These are phyloP conservation scores for Chimonanthus praecox DNA, from an alignment of 164 flowering plant species.

Conservation along the genomic window DNA sequence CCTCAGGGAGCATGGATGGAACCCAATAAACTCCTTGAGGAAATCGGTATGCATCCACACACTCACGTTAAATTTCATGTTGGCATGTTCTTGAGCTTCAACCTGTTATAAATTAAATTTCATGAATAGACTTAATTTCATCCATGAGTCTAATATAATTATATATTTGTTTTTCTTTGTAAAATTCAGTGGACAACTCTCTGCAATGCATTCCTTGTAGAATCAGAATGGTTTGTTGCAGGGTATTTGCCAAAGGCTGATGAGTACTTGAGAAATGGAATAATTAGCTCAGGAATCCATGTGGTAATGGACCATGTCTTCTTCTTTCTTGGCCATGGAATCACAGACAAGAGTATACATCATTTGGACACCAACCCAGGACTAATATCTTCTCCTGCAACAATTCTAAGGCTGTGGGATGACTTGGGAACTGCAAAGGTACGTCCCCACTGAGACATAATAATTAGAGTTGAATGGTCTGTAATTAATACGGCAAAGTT, in stretches of 20 bases:
- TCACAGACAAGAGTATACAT: not conserved
- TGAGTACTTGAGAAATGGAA: slow-evolving; percentile 26
- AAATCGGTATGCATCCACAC: slow-evolving; percentile 23
- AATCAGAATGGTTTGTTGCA: slow-evolving; percentile 26
- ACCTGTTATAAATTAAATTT: too few species aligned
- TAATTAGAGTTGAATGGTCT: too few species aligned
- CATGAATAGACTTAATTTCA: too few species aligned
- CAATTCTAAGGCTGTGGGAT: slow-evolving; percentile 32
- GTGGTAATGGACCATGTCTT: slow-evolving; percentile 18
- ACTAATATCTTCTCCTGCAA: slow-evolving; percentile 10
- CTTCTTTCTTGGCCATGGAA: slow-evolving; percentile 24
- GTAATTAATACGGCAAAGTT: too few species aligned
- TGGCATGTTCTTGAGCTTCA: too few species aligned
- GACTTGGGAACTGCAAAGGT: slow-evolving; percentile 22
- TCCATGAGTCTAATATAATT: too few species aligned
- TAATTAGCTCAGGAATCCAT: slow-evolving; percentile 21
- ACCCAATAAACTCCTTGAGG: slow-evolving; percentile 31
- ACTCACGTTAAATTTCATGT: not conserved
- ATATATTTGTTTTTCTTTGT: too few species aligned
- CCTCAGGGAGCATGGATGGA: slow-evolving; percentile 28
- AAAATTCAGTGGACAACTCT: slow-evolving; percentile 7
- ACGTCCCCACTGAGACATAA: not conserved
- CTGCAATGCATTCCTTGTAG: slow-evolving; percentile 22
- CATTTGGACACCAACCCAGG: slow-evolving; percentile 1
- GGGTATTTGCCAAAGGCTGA: slow-evolving; percentile 25